A percentile compares a stretch with the other conserved stretches of the same genome.
Evolutionary conservation across 2,329 filamentous ascomycete species (phyloP).

Genomic region (Clarireedia homoeocarpa): DNA sequence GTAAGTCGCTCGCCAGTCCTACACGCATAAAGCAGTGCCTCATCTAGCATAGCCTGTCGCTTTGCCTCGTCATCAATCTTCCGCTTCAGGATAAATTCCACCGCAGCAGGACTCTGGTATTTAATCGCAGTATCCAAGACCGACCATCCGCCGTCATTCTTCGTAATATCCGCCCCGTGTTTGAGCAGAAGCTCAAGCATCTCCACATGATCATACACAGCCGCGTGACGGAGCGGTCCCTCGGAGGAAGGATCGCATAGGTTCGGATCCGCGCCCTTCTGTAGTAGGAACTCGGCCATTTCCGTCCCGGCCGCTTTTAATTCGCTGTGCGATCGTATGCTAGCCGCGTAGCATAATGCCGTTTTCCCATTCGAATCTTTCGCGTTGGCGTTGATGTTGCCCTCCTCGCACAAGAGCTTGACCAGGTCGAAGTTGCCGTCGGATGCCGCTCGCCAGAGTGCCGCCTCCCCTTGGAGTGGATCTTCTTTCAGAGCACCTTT

Average conservation of each 20-base stretch:
- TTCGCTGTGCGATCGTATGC: not conserved
- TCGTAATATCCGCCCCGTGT: constrained; percentile 13
- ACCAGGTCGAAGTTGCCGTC: constrained; percentile 12
- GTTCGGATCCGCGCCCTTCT: constrained; percentile 14
- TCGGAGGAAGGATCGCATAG: not conserved
- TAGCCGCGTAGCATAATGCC: constrained; percentile 10
- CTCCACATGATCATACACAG: not conserved
- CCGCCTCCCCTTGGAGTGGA: constrained; percentile 7
- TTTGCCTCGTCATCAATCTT: not conserved
- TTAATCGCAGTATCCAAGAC: constrained; percentile 9
- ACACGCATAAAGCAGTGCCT: constrained; percentile 2
- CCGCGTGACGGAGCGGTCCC: constrained; percentile 12
- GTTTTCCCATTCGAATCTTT: constrained; percentile 5
- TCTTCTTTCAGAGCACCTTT: constrained; percentile 12
- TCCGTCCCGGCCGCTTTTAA: constrained; percentile 2
- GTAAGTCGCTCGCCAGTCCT: not conserved
- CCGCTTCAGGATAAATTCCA: constrained; percentile 4
- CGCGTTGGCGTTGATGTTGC: constrained; percentile 9
- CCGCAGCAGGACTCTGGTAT: constrained; percentile 5
- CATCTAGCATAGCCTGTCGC: constrained; percentile 2
- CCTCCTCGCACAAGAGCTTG: constrained; percentile 8
- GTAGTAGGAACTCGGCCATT: constrained; percentile 12
- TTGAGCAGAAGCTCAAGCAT: constrained; percentile 9
- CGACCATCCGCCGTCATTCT: not conserved
- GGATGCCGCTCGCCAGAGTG: constrained; percentile 10